Evolutionary conservation across 768 basidiomycete genomes (phyloP).

Genomic region (Tylopilus balloui): DNA sequence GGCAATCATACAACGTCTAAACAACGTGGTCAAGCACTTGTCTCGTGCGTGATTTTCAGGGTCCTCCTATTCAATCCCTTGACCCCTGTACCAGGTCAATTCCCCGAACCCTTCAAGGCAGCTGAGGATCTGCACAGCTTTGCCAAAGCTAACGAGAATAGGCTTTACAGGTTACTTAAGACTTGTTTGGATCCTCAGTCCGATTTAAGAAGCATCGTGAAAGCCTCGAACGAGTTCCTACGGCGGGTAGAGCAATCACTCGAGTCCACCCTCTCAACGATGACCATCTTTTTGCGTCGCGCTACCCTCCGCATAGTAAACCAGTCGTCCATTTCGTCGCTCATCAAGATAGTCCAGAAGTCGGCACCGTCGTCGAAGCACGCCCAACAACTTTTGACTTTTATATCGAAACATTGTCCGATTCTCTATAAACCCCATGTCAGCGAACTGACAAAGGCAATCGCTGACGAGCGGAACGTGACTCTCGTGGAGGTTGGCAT

Average conservation of each 20-base stretch:
- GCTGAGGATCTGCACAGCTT: slow-evolving; percentile 76
- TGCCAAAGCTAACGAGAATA: slow-evolving; percentile 80
- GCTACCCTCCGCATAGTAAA: slow-evolving; percentile 73
- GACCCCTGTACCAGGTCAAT: slow-evolving; percentile 37
- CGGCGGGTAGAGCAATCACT: slow-evolving; percentile 71
- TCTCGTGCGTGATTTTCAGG: slow-evolving; percentile 45
- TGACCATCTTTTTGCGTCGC: slow-evolving; percentile 65
- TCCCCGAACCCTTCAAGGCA: slow-evolving; percentile 69
- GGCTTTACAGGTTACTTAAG: slow-evolving; percentile 81
- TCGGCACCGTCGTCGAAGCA: slow-evolving; percentile 39
- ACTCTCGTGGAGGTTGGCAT: slow-evolving; percentile 60
- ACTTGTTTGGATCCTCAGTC: slow-evolving; percentile 80
- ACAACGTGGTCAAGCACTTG: slow-evolving; percentile 50
- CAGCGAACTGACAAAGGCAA: slow-evolving; percentile 67
- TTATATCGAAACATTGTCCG: slow-evolving; percentile 72
- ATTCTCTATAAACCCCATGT: slow-evolving; percentile 69
- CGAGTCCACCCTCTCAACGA: slow-evolving; percentile 57
- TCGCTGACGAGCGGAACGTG: slow-evolving; percentile 59
- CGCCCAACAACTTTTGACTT: slow-evolving; percentile 50
- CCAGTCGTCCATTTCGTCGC: slow-evolving; percentile 76
- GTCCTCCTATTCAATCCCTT: background rate
- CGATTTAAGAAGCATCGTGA: slow-evolving; percentile 75
- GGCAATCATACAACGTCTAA: slow-evolving; percentile 50
- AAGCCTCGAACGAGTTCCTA: slow-evolving; percentile 77
- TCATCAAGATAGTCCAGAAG: slow-evolving; percentile 65